Conservation (phyloP, 169 alveolate species). For the Theileria annulata region DNA sequence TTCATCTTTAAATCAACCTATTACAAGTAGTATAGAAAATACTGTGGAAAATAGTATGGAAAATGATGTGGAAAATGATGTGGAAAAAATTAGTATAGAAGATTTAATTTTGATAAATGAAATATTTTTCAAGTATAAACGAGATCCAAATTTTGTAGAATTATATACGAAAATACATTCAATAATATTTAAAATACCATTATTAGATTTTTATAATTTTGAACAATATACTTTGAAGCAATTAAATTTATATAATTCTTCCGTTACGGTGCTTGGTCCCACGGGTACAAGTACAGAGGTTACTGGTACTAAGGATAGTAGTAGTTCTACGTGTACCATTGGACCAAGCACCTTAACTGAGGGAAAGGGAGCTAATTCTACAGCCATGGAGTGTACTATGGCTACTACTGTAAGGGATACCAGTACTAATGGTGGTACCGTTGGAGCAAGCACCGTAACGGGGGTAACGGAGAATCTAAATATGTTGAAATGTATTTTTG, state of each 20-base stretch:
- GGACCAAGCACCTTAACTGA: conserved; percentile 8
- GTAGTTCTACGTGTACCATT: background rate
- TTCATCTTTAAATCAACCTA: too few species aligned
- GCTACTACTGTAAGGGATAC: too few species aligned
- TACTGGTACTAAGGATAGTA: too few species aligned
- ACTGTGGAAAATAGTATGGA: too few species aligned
- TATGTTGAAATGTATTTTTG: conserved; percentile 23
- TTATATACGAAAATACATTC: conserved; percentile 28
- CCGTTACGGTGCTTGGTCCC: too few species aligned
- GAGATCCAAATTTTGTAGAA: conserved; percentile 57
- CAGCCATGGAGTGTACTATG: too few species aligned
- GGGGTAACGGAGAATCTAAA: background rate
- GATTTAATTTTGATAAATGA: conserved; percentile 15
- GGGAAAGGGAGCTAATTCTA: too few species aligned
- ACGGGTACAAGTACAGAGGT: too few species aligned
- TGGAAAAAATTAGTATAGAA: background rate
- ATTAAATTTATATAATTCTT: too few species aligned
- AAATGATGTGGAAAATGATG: too few species aligned
- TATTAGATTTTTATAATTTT: conserved; percentile 19
- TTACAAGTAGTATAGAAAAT: too few species aligned
- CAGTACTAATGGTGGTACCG: background rate
- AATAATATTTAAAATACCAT: conserved; percentile 18
- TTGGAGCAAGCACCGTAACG: background rate
- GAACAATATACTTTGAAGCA: conserved; percentile 20
- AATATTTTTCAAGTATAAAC: conserved; percentile 26